Percentiles rank a stretch among this genome's conserved stretches.
phyloP scores from a whole-genome alignment of 2,329 filamentous ascomycete genomes.

The Ambrosiella cleistominuta region DNA sequence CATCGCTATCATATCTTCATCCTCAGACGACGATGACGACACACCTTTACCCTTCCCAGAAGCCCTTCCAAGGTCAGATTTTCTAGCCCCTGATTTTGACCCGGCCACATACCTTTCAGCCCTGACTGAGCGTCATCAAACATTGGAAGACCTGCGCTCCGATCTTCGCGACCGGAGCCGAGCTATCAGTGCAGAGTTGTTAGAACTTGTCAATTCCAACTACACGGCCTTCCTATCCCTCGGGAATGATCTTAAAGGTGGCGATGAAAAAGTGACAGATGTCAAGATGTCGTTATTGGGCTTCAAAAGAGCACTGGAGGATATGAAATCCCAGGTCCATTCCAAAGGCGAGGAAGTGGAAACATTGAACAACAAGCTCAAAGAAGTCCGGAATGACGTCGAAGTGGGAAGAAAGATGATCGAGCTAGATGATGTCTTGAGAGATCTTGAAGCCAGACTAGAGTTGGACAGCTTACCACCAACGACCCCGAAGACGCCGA shows the following conservation, averaged over 20 bases:
- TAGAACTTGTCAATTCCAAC: conserved; percentile 90
- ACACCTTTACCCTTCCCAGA: conserved; percentile 72
- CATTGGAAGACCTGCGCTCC: conserved; percentile 75
- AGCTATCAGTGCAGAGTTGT: conserved; percentile 64
- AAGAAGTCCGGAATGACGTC: conserved; percentile 43
- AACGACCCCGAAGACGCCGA: conserved; percentile 15
- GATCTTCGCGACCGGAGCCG: conserved; percentile 71
- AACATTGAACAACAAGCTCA: conserved; percentile 47
- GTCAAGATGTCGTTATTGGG: conserved; percentile 73
- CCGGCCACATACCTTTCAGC: conserved; percentile 66
- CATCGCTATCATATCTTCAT: conserved; percentile 6
- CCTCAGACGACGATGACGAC: conserved; percentile 25
- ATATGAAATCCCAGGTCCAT: conserved; percentile 48
- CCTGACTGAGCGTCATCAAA: conserved; percentile 74
- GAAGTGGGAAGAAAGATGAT: conserved; percentile 44
- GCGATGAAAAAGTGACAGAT: conserved; percentile 81
- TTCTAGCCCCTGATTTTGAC: conserved; percentile 60
- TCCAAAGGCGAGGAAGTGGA: conserved; percentile 46
- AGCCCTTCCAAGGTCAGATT: conserved; percentile 67
- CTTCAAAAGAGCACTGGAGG: conserved; percentile 66
- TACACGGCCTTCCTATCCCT: conserved; percentile 81
- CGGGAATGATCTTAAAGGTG: conserved; percentile 64
- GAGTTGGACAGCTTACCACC: conserved; percentile 28
- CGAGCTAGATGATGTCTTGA: conserved; percentile 46
- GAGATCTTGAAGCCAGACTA: conserved; percentile 44